These are phyloP conservation scores for Diaporthe sp. DNA, from an alignment of 2,329 filamentous ascomycete species.

Conservation along the genomic window DNA sequence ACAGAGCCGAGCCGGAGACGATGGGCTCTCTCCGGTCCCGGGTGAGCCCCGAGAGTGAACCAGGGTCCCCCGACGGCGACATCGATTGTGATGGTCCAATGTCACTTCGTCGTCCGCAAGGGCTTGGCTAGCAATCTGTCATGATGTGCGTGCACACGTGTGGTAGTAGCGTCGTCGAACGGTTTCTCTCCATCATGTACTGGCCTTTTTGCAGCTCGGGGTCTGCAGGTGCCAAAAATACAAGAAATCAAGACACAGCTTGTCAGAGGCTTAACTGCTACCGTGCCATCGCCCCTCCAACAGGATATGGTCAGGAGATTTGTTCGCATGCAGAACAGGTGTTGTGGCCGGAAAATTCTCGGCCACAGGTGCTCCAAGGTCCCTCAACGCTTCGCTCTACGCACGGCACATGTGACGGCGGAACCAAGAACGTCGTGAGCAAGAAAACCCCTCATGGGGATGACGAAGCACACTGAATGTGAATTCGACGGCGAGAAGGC, in stretches of 20 bases:
- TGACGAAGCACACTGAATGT: background rate
- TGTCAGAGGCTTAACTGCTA: background rate
- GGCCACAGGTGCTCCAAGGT: background rate
- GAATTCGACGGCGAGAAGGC: background rate
- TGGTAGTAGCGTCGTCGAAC: background rate
- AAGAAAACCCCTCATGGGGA: background rate
- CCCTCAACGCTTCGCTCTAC: background rate
- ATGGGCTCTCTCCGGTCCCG: background rate
- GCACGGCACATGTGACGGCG: background rate
- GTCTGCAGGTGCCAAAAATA: background rate
- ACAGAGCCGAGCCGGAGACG: background rate
- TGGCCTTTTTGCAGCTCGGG: background rate
- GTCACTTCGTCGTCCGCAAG: background rate
- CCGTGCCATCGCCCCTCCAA: background rate
- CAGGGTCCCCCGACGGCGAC: background rate
- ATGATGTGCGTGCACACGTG: background rate
- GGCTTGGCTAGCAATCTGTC: background rate
- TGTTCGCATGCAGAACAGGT: background rate
- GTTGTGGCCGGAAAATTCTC: background rate
- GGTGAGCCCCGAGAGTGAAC: background rate
- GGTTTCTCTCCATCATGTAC: background rate
- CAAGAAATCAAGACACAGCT: background rate
- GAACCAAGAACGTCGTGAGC: background rate
- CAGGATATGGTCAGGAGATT: background rate
- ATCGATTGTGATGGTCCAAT: background rate